Percentiles rank a stretch among this genome's conserved stretches.
Evolutionary conservation across 495 filamentous ascomycete genomes (phyloP).

Genomic region (Neurospora sublineolata): DNA sequence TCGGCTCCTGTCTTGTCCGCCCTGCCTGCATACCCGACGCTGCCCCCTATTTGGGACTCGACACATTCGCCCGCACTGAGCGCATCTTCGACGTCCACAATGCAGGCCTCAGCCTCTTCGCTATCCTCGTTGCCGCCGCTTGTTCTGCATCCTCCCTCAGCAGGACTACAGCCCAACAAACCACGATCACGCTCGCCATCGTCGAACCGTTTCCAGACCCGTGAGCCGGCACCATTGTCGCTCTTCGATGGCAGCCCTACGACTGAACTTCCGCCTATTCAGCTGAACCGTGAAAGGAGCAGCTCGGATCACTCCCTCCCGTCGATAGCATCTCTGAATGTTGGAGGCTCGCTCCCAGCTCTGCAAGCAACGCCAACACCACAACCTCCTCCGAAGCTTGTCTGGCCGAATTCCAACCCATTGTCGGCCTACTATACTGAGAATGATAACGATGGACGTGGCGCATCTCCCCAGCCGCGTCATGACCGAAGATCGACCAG

Average conservation of each 20-base stretch:
- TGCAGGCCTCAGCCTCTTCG: not conserved
- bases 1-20: not conserved
- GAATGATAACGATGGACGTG: constrained; percentile 23
- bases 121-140: not conserved
- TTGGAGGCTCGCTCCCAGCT: constrained; percentile 12
- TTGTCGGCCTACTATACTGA: constrained; percentile 41
- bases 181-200: constrained; percentile 18
- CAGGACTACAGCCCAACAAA: constrained; percentile 5
- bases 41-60: not conserved
- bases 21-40: constrained; percentile 1
- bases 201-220: constrained; percentile 17
- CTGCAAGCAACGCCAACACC: constrained; percentile 15
- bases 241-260: constrained; percentile 22
- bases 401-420: constrained; percentile 45
- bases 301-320: constrained; percentile 21
- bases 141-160: not conserved
- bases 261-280: constrained; percentile 34
- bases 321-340: constrained; percentile 32
- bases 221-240: constrained; percentile 25
- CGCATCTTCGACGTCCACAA: not conserved
- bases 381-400: constrained; percentile 17
- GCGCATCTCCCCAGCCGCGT: constrained; percentile 30
- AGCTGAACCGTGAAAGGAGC: constrained; percentile 13
- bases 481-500: constrained; percentile 34
- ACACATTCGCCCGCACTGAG: not conserved